Conservation (phyloP, 768 basidiomycete genomes). For the Crucibulum laeve region DNA sequence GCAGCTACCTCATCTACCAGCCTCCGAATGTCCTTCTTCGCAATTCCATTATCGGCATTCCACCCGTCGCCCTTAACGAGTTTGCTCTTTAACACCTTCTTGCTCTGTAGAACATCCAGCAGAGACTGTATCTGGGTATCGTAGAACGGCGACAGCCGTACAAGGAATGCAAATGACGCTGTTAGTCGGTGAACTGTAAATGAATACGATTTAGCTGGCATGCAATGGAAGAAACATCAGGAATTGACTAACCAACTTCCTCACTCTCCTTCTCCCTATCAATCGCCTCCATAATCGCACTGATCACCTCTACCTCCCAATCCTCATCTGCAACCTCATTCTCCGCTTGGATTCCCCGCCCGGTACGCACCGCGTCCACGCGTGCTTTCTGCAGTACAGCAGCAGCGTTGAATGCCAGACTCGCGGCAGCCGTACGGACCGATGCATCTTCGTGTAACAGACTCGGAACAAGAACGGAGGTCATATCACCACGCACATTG, state of each 20-base stretch:
- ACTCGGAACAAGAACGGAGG: constrained; percentile 56
- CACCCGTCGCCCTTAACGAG: constrained; percentile 41
- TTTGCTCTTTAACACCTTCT: constrained; percentile 53
- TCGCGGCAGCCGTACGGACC: constrained; percentile 78
- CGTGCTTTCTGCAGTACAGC: constrained; percentile 61
- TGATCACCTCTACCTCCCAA: constrained; percentile 82
- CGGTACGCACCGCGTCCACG: constrained; percentile 31
- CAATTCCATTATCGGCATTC: constrained; percentile 43
- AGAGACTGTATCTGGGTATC: constrained; percentile 49
- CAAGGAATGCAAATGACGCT: constrained; percentile 71
- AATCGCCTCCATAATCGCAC: constrained; percentile 79
- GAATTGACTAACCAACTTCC: constrained; percentile 69
- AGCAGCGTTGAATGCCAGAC: constrained; percentile 74
- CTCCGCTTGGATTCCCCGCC: constrained; percentile 22
- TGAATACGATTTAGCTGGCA: constrained; percentile 2
- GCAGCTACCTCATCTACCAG: constrained; percentile 61
- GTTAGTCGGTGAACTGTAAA: constrained; percentile 72
- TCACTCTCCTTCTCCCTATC: constrained; percentile 66
- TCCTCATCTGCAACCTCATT: constrained; percentile 60
- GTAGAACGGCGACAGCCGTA: constrained; percentile 72
- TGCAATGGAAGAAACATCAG: constrained; percentile 3
- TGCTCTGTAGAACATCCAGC: constrained; percentile 68
- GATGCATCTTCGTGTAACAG: constrained; percentile 63
- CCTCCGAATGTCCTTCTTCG: constrained; percentile 63
- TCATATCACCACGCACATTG: constrained; percentile 29